Evolutionary conservation across 139 green algal species (phyloP).

Genomic region (Haematococcus sp.): DNA sequence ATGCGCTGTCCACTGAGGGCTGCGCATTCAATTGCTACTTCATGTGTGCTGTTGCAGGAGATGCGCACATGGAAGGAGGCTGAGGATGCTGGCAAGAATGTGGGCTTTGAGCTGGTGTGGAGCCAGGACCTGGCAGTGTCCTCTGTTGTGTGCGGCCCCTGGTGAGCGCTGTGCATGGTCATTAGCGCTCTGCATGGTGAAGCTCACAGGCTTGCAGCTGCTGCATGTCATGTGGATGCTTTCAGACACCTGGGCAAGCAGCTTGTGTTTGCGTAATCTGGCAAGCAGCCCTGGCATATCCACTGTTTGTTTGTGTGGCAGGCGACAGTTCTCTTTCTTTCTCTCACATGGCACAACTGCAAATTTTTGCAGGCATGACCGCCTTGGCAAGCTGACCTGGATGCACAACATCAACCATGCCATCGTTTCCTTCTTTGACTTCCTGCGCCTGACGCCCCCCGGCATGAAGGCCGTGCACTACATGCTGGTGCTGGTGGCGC

Average conservation of each 20-base stretch:
- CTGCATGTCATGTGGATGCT: no score
- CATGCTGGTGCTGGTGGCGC: slow-evolving; percentile 90
- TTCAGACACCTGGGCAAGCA: no score
- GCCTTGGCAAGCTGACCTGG: slow-evolving; percentile 9
- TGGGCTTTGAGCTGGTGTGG: slow-evolving; percentile 71
- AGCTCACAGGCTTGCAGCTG: no score
- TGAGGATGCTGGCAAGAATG: slow-evolving; percentile 79
- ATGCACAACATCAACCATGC: slow-evolving; percentile 19
- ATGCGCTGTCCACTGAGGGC: no score
- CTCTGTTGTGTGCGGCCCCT: slow-evolving; percentile 30
- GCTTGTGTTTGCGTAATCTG: no score
- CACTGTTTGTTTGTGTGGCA: no score
- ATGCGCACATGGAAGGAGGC: slow-evolving; percentile 85
- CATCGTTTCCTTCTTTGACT: slow-evolving; percentile 17
- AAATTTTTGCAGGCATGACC: slow-evolving; percentile 38
- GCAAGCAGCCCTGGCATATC: no score
- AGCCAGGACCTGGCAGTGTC: slow-evolving; percentile 42
- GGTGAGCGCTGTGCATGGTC: slow-evolving; percentile 24
- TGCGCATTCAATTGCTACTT: no score
- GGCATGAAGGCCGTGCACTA: slow-evolving; percentile 79
- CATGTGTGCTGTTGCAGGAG: no score
- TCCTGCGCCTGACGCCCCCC: slow-evolving; percentile 14
- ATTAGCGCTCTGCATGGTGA: neutral
- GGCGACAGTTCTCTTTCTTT: no score
- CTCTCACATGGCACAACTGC: no score